Evolutionary conservation across 1,139 yeast genomes (phyloP).

Genomic region (Blastobotrys raffinosifermentans): DNA sequence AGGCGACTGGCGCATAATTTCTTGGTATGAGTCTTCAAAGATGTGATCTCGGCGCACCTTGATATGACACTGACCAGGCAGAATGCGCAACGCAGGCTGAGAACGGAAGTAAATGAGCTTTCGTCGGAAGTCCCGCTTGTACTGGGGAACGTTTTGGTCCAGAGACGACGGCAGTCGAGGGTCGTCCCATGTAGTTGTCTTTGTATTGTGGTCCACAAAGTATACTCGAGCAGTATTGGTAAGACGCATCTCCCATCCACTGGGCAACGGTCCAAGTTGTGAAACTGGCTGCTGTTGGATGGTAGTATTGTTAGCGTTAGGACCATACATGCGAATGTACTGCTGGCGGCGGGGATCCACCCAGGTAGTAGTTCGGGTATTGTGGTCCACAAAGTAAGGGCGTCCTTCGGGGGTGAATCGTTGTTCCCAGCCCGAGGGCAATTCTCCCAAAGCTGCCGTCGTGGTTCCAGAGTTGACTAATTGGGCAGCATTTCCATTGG

Average conservation of each 20-base stretch:
- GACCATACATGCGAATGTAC: conserved; percentile 78
- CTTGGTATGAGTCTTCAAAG: conserved; percentile 96
- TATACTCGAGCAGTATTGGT: conserved; percentile 97
- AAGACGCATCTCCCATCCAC: conserved; percentile 99
- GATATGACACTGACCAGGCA: conserved; percentile 98
- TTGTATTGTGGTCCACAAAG: conserved; percentile 97
- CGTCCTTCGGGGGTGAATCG: conserved; percentile 97
- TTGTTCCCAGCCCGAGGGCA: conserved; percentile 99
- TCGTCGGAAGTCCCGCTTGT: conserved; percentile 97
- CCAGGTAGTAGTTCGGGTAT: conserved; percentile 98
- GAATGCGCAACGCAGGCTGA: conserved; percentile 93
- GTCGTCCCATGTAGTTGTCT: conserved; percentile 99
- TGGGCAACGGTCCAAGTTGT: conserved; percentile 94
- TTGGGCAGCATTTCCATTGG: conserved; percentile 20
- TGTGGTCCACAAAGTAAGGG: conserved; percentile 96
- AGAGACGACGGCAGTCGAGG: conserved; percentile 95
- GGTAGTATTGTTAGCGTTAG: conserved; percentile 60
- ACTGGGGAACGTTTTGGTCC: conserved; percentile 98
- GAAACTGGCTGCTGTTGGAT: conserved; percentile 98
- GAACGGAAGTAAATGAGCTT: conserved; percentile 96
- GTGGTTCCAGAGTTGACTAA: conserved; percentile 73
- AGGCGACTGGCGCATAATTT: conserved; percentile 97
- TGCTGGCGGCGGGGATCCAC: conserved; percentile 99
- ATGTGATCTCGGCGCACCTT: conserved; percentile 96
- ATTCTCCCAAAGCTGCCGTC: conserved; percentile 91